phyloP scores from a whole-genome alignment of 352 stramenopile species.

The Pythium vanterpoolii region DNA sequence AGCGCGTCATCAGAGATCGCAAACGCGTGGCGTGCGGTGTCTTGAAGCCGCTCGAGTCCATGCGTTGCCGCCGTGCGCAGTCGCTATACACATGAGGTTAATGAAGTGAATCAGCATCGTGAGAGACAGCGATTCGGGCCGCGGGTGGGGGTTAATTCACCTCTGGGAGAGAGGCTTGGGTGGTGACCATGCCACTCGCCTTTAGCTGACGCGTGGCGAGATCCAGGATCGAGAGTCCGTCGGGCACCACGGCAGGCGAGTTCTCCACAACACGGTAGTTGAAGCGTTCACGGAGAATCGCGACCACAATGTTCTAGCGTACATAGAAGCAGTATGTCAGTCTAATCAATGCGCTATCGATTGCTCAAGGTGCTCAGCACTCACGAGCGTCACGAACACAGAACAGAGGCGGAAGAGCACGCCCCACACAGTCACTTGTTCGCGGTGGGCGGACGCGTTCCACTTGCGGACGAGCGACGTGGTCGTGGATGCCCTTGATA shows the following conservation, averaged over 20 bases:
- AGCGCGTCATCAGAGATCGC: slow-evolving; percentile 33
- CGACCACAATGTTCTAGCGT: slow-evolving; percentile 50
- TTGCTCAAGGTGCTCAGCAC: background rate
- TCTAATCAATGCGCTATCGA: background rate
- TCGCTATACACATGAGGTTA: slow-evolving; percentile 29
- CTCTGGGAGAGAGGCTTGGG: slow-evolving; percentile 38
- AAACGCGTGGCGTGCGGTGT: slow-evolving; percentile 33
- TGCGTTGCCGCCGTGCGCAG: slow-evolving; percentile 31
- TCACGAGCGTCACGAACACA: slow-evolving; percentile 21
- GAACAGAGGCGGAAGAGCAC: slow-evolving; percentile 20
- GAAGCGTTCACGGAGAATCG: slow-evolving; percentile 63
- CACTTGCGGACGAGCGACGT: slow-evolving; percentile 18
- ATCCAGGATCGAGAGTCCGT: slow-evolving; percentile 44
- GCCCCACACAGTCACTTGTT: slow-evolving; percentile 8
- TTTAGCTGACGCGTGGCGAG: slow-evolving; percentile 57
- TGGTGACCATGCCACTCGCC: slow-evolving; percentile 39
- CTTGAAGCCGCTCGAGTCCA: slow-evolving; percentile 43
- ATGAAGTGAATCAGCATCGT: background rate
- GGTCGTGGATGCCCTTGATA: slow-evolving; percentile 9
- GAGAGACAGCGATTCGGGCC: background rate
- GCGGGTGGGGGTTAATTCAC: slow-evolving; percentile 16
- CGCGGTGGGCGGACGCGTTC: background rate
- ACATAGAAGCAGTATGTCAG: background rate
- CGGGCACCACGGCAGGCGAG: slow-evolving; percentile 18
- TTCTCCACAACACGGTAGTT: slow-evolving; percentile 25